Evolutionary conservation across 2,329 filamentous ascomycete genomes (phyloP).

Genomic region (Tolypocladium sp.): DNA sequence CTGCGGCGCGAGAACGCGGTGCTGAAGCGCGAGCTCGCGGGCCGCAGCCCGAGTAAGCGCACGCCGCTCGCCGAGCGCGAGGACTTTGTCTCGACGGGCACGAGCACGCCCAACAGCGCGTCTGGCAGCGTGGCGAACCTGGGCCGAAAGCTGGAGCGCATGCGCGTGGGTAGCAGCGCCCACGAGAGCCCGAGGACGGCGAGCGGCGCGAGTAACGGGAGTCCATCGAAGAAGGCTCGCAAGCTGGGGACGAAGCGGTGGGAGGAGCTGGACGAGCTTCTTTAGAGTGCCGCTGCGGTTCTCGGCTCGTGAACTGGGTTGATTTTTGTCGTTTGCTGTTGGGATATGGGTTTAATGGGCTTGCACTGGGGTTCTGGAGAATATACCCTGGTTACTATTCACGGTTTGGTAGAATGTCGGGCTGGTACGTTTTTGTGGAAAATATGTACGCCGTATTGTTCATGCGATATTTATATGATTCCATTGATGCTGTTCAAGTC

Average conservation of each 20-base stretch:
- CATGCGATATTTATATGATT: not conserved
- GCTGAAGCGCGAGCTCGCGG: slow-evolving; percentile 56
- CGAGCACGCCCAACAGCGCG: not conserved
- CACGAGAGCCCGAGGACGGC: slow-evolving; percentile 18
- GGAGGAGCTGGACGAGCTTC: slow-evolving; percentile 30
- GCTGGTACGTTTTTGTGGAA: not conserved
- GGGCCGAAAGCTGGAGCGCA: slow-evolving; percentile 38
- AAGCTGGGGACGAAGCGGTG: slow-evolving; percentile 38
- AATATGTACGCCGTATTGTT: not conserved
- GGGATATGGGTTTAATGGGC: not conserved
- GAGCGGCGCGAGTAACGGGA: slow-evolving; percentile 23
- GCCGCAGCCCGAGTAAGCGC: slow-evolving; percentile 54
- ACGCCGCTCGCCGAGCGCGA: slow-evolving; percentile 45
- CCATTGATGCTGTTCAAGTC: not conserved
- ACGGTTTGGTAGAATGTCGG: not conserved
- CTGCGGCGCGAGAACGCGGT: slow-evolving; percentile 56
- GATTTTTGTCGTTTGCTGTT: not conserved
- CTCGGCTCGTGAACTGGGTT: not conserved
- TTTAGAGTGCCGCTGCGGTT: not conserved
- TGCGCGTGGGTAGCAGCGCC: slow-evolving; percentile 33
- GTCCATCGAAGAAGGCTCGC: slow-evolving; percentile 42
- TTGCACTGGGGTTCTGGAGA: not conserved
- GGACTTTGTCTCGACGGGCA: slow-evolving; percentile 24
- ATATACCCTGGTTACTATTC: not conserved
- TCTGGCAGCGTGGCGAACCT: slow-evolving; percentile 24